Percentiles rank a stretch among this genome's conserved stretches.
phyloP scores from a whole-genome alignment of 768 basidiomycete species.

The Aureoboletus auriporus region DNA sequence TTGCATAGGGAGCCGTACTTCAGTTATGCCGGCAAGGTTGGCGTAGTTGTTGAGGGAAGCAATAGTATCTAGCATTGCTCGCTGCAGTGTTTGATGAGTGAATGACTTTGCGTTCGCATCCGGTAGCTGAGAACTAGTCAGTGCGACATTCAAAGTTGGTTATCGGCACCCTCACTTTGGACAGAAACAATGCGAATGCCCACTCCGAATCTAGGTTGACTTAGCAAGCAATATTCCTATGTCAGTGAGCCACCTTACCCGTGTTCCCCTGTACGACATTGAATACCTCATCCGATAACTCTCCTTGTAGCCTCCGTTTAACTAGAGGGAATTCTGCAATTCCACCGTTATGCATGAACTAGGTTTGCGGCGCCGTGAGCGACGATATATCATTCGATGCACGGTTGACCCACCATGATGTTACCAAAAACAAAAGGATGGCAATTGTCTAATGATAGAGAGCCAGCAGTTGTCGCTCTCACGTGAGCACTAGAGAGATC shows the following conservation, averaged over 20 bases:
- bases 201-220: constrained; percentile 80
- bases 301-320: constrained; percentile 75
- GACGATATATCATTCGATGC: background rate
- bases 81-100: constrained; percentile 63
- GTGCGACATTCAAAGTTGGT: background rate
- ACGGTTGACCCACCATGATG: constrained; percentile 63
- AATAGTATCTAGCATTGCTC: constrained; percentile 90
- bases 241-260: constrained; percentile 39
- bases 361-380: background rate
- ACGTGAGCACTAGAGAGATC: constrained; percentile 68
- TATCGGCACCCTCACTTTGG: constrained; percentile 48
- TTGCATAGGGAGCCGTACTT: constrained; percentile 41
- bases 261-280: constrained; percentile 90
- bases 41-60: constrained; percentile 70
- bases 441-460: constrained; percentile 89
- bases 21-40: constrained; percentile 66
- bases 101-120: constrained; percentile 76
- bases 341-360: constrained; percentile 99
- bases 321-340: constrained; percentile 79
- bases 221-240: background rate
- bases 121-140: constrained; percentile 52
- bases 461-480: constrained; percentile 88
- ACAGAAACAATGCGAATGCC: constrained; percentile 90
- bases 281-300: constrained; percentile 80
- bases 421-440: constrained; percentile 93